Evolutionary conservation across 768 basidiomycete species (phyloP).

Genomic region (Serendipita sp.): DNA sequence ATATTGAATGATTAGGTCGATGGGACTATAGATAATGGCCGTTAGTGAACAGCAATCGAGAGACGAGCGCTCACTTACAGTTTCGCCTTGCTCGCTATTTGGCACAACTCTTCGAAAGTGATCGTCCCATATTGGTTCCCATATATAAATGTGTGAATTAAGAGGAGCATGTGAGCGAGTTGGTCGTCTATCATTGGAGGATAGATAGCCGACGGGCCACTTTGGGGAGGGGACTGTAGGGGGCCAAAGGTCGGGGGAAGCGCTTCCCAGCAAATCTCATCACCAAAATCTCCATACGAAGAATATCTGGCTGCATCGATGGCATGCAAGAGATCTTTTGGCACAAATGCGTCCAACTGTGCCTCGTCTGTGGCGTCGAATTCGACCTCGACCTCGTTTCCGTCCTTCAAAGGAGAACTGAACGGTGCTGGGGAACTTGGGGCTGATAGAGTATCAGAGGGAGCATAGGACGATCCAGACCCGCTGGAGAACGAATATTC

Average conservation of each 20-base stretch:
- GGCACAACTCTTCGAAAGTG: not conserved
- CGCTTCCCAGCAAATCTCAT: slow-evolving; percentile 4
- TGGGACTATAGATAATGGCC: too few species aligned
- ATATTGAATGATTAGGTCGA: too few species aligned
- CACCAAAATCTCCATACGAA: not conserved
- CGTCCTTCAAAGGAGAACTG: not conserved
- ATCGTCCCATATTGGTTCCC: not conserved
- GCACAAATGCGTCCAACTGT: slow-evolving; percentile 3
- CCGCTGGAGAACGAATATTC: not conserved
- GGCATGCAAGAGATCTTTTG: not conserved
- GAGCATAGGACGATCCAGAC: not conserved
- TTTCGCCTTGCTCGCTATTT: not conserved
- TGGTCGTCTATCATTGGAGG: not conserved
- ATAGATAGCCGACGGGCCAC: not conserved
- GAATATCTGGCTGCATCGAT: slow-evolving; percentile 3
- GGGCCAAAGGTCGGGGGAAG: not conserved
- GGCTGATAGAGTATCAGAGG: not conserved
- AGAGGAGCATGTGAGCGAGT: not conserved
- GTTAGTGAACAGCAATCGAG: too few species aligned
- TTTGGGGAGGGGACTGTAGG: not conserved
- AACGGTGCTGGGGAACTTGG: not conserved
- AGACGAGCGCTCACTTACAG: not conserved
- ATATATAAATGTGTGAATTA: not conserved
- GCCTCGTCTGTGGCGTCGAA: slow-evolving; percentile 2
- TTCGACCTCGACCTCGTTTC: not conserved